Evolutionary conservation across 306 rosid species (phyloP).

Genomic region (Prunus mume): DNA sequence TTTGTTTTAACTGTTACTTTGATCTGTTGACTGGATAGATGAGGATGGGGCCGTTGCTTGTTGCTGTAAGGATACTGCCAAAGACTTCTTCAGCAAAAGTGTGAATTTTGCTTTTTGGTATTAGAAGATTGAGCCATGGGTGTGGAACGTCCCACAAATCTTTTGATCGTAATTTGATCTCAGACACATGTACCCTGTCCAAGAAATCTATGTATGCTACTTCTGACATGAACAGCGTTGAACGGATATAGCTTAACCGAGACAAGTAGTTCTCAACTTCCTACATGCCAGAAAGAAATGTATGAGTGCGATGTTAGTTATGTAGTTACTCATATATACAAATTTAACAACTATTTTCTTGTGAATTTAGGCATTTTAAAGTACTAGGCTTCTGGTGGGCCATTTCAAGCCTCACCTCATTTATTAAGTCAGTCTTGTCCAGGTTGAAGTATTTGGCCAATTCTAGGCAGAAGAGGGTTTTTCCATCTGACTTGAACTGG

Average conservation of each 20-base stretch:
- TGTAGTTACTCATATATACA: not conserved
- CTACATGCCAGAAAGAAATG: constrained; percentile 42
- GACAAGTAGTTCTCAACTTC: constrained; percentile 52
- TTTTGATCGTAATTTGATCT: constrained; percentile 77
- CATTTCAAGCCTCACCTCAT: constrained; percentile 49
- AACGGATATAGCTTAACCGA: constrained; percentile 57
- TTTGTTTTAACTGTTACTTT: constrained; percentile 36
- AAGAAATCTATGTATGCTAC: constrained; percentile 72
- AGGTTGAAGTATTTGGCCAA: constrained; percentile 74
- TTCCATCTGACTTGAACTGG: constrained; percentile 86
- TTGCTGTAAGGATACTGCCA: constrained; percentile 70
- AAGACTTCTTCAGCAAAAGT: constrained; percentile 71
- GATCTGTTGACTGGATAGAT: constrained; percentile 91
- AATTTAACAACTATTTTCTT: not conserved
- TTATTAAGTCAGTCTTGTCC: constrained; percentile 31
- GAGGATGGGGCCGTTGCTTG: constrained; percentile 84
- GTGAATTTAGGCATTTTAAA: not conserved
- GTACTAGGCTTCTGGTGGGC: not conserved
- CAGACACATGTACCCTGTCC: constrained; percentile 90
- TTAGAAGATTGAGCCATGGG: constrained; percentile 96
- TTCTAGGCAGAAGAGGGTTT: constrained; percentile 80
- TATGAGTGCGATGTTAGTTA: constrained; percentile 2
- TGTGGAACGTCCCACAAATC: constrained; percentile 97
- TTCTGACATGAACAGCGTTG: constrained; percentile 80
- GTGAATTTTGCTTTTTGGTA: constrained; percentile 81